Conservation (phyloP, 371 early-diverging fungal species). For the Blakeslea trispora region DNA sequence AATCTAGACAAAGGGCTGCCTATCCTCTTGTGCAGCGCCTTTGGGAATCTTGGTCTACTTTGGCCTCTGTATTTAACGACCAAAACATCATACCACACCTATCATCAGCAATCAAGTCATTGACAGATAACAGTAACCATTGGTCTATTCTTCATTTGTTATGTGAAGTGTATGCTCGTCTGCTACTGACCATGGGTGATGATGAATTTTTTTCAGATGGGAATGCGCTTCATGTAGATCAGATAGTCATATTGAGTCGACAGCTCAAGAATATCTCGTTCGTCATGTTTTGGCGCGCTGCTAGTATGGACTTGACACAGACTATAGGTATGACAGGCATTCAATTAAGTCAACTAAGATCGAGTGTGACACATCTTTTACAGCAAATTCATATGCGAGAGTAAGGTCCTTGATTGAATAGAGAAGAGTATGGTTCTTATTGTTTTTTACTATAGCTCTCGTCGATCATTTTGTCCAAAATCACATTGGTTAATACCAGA, state of each 20-base stretch:
- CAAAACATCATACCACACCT: conserved; percentile 7
- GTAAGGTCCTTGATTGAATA: conserved; percentile 37
- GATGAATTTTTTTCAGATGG: conserved; percentile 64
- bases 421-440: background rate
- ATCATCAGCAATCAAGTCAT: conserved; percentile 2
- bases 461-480: conserved; percentile 66
- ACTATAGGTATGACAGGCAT: conserved; percentile 52
- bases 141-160: conserved; percentile 69
- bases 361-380: conserved; percentile 65
- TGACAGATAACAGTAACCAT: conserved; percentile 20
- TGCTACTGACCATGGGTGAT: conserved; percentile 80
- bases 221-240: conserved; percentile 48
- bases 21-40: conserved; percentile 27
- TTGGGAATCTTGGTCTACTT: conserved; percentile 36
- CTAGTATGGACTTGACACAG: conserved; percentile 40
- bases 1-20: conserved; percentile 6
- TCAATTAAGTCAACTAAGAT: conserved; percentile 56
- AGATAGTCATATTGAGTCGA: conserved; percentile 57
- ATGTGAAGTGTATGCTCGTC: conserved; percentile 73
- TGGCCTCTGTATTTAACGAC: conserved; percentile 21
- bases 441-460: conserved; percentile 46
- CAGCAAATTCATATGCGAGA: conserved; percentile 84
- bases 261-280: conserved; percentile 71
- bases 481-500: conserved; percentile 78
- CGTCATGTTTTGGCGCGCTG: conserved; percentile 67